phyloP scores from a whole-genome alignment of 2,329 filamentous ascomycete species.

The Sclerotinia subarctica region DNA sequence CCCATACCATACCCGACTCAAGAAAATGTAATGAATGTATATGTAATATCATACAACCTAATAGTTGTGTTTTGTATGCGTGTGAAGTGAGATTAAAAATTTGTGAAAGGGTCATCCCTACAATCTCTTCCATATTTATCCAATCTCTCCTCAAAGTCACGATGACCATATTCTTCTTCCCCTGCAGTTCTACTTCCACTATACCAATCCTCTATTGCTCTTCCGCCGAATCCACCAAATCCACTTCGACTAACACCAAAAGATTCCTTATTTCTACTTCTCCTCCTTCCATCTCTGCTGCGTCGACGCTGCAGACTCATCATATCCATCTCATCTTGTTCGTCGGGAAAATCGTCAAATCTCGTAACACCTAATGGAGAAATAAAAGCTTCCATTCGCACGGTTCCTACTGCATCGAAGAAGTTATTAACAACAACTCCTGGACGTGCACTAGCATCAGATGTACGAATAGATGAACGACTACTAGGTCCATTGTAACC shows the following conservation, averaged over 20 bases:
- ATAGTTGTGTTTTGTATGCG: neutral
- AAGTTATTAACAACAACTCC: conserved; percentile 48
- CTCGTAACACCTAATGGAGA: conserved; percentile 49
- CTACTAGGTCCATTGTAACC: conserved; percentile 44
- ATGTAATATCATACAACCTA: neutral
- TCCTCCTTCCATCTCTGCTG: conserved; percentile 33
- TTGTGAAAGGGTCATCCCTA: conserved; percentile 59
- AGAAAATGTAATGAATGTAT: conserved; percentile 20
- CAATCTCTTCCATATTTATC: conserved; percentile 44
- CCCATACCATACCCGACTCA: conserved; percentile 13
- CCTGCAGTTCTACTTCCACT: conserved; percentile 46
- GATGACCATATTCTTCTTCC: conserved; percentile 51
- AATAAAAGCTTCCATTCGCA: conserved; percentile 97
- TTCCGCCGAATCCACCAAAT: conserved; percentile 43
- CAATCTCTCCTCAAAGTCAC: conserved; percentile 28
- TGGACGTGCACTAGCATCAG: conserved; percentile 36
- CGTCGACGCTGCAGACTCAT: conserved; percentile 31
- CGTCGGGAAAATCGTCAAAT: conserved; percentile 37
- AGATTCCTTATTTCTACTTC: conserved; percentile 35
- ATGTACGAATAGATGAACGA: conserved; percentile 37
- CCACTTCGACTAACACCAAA: conserved; percentile 31
- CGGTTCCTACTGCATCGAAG: conserved; percentile 84
- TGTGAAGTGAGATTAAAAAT: conserved; percentile 46
- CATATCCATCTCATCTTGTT: conserved; percentile 38
- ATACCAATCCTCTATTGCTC: conserved; percentile 49